Base-by-base conservation (phyloP, 139 green algal genomes). In the Tetraselmis chui region DNA sequence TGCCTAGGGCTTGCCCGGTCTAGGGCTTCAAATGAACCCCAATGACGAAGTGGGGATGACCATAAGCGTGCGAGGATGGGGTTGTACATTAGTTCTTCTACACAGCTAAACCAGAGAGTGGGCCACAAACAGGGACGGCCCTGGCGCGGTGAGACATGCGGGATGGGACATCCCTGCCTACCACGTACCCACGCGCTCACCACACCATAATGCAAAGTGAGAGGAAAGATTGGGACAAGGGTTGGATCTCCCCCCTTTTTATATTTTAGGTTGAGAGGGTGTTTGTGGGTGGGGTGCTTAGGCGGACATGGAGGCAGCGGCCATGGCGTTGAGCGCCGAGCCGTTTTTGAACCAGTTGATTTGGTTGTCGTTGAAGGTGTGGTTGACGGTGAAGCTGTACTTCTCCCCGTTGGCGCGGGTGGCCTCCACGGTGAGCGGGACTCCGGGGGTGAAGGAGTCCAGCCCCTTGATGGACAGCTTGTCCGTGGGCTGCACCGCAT, bases 301-400 rank as follows among this genome's bases (percentile, higher is more conserved):
- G 45, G 45, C 45, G 45, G 29, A 28, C 59, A 59, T 79, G n/a
- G 80, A 67, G 22, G 29, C 31, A 28, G 87, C 86, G 28, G 80
- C 89, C 94, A 98, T 97, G 29, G 92, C 91, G 85, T 98, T 98
- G 27, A 98, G 92, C 0, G 95, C 95, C 29, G 77, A 90, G 82
- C 95, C 95, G 29, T 90, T 77, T 90, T 96, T 96, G 91, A 97
- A 98, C 95, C 95, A 98, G 79, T 85, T 92, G 85, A 98, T 95
- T 89, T 97, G 94, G 87, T 96, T 95, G 25, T 95, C 92, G 87
- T 98, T 98, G 91, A 98, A 98, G 59, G 95, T 98, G 81, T 98
- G 95, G 91, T 97, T 97, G 1, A 98, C 87, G 18, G 81, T 80
- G 89, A 98, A 93, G 22, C 81, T 81, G 83, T 98, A 97, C 2